A percentile compares a stretch with the other conserved stretches of the same genome.
These are phyloP conservation scores for Vanrija pseudolonga DNA, from an alignment of 1,284 basidiomycete species.

Conservation along the genomic window DNA sequence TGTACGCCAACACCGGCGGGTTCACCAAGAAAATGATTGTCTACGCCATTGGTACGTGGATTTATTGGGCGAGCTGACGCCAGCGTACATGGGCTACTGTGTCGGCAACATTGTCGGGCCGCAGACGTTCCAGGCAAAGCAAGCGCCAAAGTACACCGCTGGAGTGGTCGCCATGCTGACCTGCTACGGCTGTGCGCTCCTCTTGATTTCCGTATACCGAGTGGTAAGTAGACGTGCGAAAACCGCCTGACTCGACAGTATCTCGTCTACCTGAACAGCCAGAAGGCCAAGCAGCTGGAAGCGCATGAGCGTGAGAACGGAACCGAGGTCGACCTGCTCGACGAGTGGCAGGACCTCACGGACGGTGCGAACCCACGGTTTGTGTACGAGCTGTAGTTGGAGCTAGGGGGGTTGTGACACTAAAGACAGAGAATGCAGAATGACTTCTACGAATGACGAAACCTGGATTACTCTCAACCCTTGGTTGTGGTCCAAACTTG, in stretches of 20 bases:
- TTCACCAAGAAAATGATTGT: conserved; percentile 10
- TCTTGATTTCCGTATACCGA: conserved; percentile 13
- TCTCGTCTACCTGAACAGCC: conserved; percentile 9
- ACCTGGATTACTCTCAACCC: too few species aligned
- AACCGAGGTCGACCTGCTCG: conserved; percentile 5
- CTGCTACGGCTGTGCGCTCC: conserved; percentile 25
- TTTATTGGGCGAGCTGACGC: conserved; percentile 16
- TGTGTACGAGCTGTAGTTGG: background rate
- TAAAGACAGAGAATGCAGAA: too few species aligned
- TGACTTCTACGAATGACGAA: too few species aligned
- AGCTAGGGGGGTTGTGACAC: too few species aligned
- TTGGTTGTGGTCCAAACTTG: too few species aligned
- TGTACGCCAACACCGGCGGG: background rate
- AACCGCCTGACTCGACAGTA: background rate
- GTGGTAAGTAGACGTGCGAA: conserved; percentile 19
- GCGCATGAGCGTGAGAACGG: conserved; percentile 1
- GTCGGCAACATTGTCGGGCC: conserved; percentile 28
- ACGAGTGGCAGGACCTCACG: conserved; percentile 29
- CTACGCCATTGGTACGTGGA: conserved; percentile 27
- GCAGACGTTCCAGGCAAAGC: conserved; percentile 24
- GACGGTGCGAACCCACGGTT: conserved; percentile 11
- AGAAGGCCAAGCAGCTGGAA: conserved; percentile 14
- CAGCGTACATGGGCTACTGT: conserved; percentile 26
- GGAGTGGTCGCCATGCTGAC: conserved; percentile 26
- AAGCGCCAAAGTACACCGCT: conserved; percentile 24